Base-by-base conservation (phyloP, 305 asterid genomes). In the Rubia peregrina region DNA sequence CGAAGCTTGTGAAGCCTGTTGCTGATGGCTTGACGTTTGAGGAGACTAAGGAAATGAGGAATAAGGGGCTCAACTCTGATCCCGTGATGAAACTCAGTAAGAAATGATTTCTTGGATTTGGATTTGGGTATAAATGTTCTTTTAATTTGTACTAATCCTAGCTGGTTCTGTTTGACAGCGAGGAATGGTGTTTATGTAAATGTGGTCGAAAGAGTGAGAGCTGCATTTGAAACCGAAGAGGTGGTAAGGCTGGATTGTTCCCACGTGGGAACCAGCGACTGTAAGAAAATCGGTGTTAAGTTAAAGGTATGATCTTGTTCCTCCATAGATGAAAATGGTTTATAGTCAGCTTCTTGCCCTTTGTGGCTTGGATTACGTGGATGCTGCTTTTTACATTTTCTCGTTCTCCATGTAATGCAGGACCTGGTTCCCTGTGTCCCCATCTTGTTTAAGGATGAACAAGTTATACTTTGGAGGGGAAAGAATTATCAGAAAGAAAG, bases 401-500 rank as follows among this genome's bases (percentile, higher is more conserved):
- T 43, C 67, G 61, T 24, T 53, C 38, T 70, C 43, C 61, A 60
- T 72, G 44, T 36, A 38, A 53, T 75, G 75, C 84, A 92, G 97
- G 98, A 90, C 78, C 80, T 90, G 73, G 98, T 92, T 77, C 96
- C 97, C 53, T 88, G 98, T 69, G 80, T 86, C 36, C 98, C 98
- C 72, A 80, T 92, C 71, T 81, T 88, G 83, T 81, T 90, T 83
- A 92, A 87, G 80, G 95, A 90, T 68, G 98, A 92, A 71, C 95
- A 90, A 70, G 76, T 90, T 71, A 82, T 92, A 62, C 87, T 90
- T 61, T 90, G 98, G 98, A 85, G 77, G 82, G 96, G 95, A 61
- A 79, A 68, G 48, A 76, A 46, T 71, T 75, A 77, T 69, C 67
- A 62, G 48, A 76, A 72, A 65, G 75, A 68, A 67, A 80, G 74